These are phyloP conservation scores for Talaromyces rugulosus DNA, from an alignment of 2,329 filamentous ascomycete species.

Conservation along the genomic window DNA sequence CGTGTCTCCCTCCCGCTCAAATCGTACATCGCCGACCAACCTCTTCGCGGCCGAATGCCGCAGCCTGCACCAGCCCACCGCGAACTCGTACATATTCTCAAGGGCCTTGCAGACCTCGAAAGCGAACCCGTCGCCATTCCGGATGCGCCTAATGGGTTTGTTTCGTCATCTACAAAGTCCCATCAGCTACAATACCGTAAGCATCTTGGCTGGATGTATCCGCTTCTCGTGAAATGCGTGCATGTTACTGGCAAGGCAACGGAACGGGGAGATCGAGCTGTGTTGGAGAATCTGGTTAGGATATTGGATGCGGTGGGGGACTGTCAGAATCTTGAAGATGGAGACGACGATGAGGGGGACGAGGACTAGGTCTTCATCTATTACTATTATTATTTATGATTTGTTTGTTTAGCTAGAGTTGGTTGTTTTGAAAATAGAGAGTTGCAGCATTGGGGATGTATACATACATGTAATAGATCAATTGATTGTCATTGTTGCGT, in stretches of 20 bases:
- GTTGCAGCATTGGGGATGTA: neutral
- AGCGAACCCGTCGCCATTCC: constrained; percentile 70
- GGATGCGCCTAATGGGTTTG: constrained; percentile 20
- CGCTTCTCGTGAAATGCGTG: constrained; percentile 51
- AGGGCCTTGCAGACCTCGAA: constrained; percentile 60
- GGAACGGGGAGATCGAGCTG: constrained; percentile 34
- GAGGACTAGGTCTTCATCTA: constrained; percentile 11
- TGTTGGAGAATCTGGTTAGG: constrained; percentile 50
- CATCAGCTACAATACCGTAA: constrained; percentile 58
- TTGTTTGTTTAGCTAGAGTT: neutral
- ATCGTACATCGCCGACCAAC: constrained; percentile 85
- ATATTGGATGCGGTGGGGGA: constrained; percentile 60
- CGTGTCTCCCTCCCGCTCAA: constrained; percentile 77
- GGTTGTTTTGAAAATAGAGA: neutral
- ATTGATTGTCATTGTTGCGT: neutral
- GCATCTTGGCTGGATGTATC: constrained; percentile 77
- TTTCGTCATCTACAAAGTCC: constrained; percentile 20
- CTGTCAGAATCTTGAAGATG: constrained; percentile 3
- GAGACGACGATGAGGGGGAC: constrained; percentile 12
- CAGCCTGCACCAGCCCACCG: constrained; percentile 76
- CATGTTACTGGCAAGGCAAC: constrained; percentile 38
- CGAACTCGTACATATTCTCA: constrained; percentile 71
- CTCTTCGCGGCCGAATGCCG: constrained; percentile 81
- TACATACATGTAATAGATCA: neutral
- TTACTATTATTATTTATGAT: neutral